Evolutionary conservation across 805 yeast genomes (phyloP).

Genomic region (Metschnikowia matae): DNA sequence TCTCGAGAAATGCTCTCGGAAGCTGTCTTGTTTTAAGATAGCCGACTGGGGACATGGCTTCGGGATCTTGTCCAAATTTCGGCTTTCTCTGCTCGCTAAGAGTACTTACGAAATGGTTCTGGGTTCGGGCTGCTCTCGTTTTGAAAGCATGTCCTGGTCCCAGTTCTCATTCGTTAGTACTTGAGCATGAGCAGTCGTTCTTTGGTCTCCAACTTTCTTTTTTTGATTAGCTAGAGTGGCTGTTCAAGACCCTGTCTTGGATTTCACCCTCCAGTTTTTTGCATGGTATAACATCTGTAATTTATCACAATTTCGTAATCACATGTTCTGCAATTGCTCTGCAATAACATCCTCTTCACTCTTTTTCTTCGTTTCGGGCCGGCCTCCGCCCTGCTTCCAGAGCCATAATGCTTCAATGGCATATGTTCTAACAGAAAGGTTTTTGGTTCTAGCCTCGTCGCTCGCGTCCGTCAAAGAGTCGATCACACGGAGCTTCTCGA

Average conservation of each 20-base stretch:
- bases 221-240: background rate
- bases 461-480: constrained; percentile 66
- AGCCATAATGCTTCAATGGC: constrained; percentile 91
- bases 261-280: background rate
- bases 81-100: background rate
- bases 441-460: constrained; percentile 57
- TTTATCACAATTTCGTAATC: background rate
- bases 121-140: constrained; percentile 8
- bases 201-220: constrained; percentile 2
- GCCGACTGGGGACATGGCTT: background rate
- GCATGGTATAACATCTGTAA: constrained; percentile 9
- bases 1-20: background rate
- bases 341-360: constrained; percentile 27
- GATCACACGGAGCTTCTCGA: constrained; percentile 57
- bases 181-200: background rate
- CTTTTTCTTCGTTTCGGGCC: constrained; percentile 12
- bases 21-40: background rate
- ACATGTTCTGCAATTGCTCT: constrained; percentile 18
- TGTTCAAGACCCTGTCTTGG: background rate
- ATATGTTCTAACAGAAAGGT: constrained; percentile 72
- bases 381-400: constrained; percentile 61
- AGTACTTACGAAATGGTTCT: background rate
- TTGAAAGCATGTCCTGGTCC: constrained; percentile 6
- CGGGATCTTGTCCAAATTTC: background rate
- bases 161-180: background rate